Conservation (phyloP, 2,329 filamentous ascomycete species). For the Cladosporium sp. region DNA sequence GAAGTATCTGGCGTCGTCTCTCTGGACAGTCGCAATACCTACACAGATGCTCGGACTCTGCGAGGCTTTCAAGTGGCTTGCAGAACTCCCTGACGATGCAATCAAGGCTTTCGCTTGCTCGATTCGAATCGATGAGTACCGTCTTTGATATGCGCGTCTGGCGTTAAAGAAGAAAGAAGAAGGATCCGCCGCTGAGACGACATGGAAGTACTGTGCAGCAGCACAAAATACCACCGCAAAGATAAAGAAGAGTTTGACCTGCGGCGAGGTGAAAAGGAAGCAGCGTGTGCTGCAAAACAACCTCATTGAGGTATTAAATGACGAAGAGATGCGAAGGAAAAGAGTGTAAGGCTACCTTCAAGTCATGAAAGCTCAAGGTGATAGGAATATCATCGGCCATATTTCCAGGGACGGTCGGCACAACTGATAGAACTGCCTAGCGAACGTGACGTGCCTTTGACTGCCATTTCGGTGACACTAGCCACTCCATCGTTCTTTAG, state of each 20-base stretch:
- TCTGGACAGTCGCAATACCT: constrained; percentile 1
- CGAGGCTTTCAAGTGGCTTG: background rate
- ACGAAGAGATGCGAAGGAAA: too few relatives aligned
- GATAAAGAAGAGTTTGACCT: background rate
- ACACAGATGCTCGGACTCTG: background rate
- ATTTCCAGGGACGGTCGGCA: too few relatives aligned
- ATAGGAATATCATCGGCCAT: too few relatives aligned
- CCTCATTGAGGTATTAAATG: background rate
- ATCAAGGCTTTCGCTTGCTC: background rate
- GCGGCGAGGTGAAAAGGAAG: background rate
- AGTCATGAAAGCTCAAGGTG: too few relatives aligned
- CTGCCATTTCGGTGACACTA: too few relatives aligned
- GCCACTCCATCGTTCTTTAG: too few relatives aligned
- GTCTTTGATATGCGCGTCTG: background rate
- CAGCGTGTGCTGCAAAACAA: background rate
- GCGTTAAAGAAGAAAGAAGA: background rate
- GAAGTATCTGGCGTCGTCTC: background rate
- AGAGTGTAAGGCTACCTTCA: too few relatives aligned
- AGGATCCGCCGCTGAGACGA: background rate
- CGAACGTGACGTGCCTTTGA: too few relatives aligned
- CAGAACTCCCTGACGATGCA: background rate
- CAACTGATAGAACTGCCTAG: too few relatives aligned
- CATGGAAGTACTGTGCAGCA: background rate
- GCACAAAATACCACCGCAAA: background rate
- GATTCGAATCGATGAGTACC: background rate